Evolutionary conservation across 768 basidiomycete species (phyloP).

Genomic region (Kwoniella shandongensis): DNA sequence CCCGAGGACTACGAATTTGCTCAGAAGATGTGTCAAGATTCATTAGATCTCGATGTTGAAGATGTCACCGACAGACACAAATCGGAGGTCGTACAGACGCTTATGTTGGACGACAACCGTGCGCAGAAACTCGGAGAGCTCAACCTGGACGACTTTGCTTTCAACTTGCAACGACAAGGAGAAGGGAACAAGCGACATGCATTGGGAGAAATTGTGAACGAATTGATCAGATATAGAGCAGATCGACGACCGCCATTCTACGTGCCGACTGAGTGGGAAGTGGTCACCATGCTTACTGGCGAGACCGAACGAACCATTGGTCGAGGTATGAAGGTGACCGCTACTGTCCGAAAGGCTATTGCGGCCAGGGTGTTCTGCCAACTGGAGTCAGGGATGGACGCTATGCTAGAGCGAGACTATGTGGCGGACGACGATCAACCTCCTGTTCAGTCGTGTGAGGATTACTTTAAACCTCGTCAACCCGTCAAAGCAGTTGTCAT

Average conservation of each 20-base stretch:
- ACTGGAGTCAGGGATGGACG: slow-evolving; percentile 93
- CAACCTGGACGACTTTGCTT: slow-evolving; percentile 93
- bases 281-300: slow-evolving; percentile 91
- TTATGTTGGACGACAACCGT: slow-evolving; percentile 79
- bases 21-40: slow-evolving; percentile 96
- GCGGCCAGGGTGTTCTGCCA: slow-evolving; percentile 67
- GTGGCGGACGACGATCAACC: slow-evolving; percentile 55
- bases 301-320: slow-evolving; percentile 78
- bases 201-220: slow-evolving; percentile 81
- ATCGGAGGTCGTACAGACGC: slow-evolving; percentile 78
- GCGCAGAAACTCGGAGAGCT: slow-evolving; percentile 81
- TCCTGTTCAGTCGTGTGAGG: slow-evolving; percentile 50
- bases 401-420: slow-evolving; percentile 65
- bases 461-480: slow-evolving; percentile 72
- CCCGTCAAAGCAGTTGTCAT: slow-evolving; percentile 77
- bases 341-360: slow-evolving; percentile 61
- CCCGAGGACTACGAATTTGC: slow-evolving; percentile 97
- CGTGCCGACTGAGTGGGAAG: slow-evolving; percentile 69
- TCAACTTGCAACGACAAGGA: slow-evolving; percentile 79
- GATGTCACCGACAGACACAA: slow-evolving; percentile 90
- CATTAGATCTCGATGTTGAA: slow-evolving; percentile 95
- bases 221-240: slow-evolving; percentile 74
- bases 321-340: slow-evolving; percentile 71
- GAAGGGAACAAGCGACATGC: slow-evolving; percentile 83
- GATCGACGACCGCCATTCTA: slow-evolving; percentile 71